Base-by-base conservation (phyloP, 2,329 filamentous ascomycete species). In the Sclerotinia borealis region DNA sequence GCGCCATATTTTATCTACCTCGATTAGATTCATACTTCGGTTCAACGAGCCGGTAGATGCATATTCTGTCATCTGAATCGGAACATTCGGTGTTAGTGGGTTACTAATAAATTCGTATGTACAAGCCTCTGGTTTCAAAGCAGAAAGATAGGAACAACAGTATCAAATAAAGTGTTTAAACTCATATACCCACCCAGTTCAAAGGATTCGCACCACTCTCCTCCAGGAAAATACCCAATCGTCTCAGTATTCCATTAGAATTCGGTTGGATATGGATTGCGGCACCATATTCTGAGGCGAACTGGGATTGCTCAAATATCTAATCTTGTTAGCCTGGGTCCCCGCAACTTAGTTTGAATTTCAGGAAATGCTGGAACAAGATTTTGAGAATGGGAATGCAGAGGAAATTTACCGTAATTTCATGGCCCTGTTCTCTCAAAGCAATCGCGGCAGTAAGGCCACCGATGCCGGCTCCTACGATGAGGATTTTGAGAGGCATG, bases 241-340 rank as follows among this genome's bases (percentile, higher is more conserved):
- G 73, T 13, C 74, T 72, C 4, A 89, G 75, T 2, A 88, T 73
- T 0, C 83, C 82, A 71, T 86, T 85, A 2, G 80, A 76, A 68
- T 89, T 89, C 0, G 86, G 84, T 0, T 83, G 80, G 5, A 88
- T 71, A 68, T 88, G 84, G n/a, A 88, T 79, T 0, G 85, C 85
- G 3, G 85, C 85, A 0, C 85, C 85, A 1, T 79, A 74, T 72
- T 87, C 85, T 58, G 76, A 80, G 19, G 80, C 79, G 39, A 86
- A 80, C 1, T 76, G 75, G 0, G 83, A 85, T 69, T 84, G 80
- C 67, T 87, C 84, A 56, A 79, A 82, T 0, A 86, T 64, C 80
- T 83, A 56, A 31, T 11, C 19, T 29, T 15, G 45, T 29, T 17
- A 60, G 48, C 22, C 29, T 37, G 6, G 8, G 22, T 15, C 6